Percentiles rank a stretch among this genome's conserved stretches.
phyloP scores from a whole-genome alignment of 371 early-diverging fungal species.

The Rhizopus microsporus region DNA sequence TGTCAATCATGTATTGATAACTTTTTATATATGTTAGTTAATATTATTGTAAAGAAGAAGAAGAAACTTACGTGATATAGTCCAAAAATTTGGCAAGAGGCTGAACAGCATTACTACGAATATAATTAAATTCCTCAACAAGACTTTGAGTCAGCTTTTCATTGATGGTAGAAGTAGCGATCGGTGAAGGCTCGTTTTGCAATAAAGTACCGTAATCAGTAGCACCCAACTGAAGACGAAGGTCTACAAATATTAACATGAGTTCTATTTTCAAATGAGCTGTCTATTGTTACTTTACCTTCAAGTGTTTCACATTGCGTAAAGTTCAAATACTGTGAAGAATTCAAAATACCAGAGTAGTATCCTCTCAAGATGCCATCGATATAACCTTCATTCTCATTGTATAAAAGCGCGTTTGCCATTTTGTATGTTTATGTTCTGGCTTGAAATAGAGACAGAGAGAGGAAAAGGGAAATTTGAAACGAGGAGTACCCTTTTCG shows the following conservation, averaged over 20 bases:
- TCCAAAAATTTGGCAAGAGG: constrained; percentile 91
- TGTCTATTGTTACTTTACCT: constrained; percentile 53
- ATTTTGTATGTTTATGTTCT: constrained; percentile 30
- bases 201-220: constrained; percentile 95
- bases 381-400: constrained; percentile 89
- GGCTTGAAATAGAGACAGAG: background rate
- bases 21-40: constrained; percentile 39
- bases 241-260: constrained; percentile 25
- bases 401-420: constrained; percentile 80
- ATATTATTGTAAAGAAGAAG: constrained; percentile 1
- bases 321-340: constrained; percentile 87
- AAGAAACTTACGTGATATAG: constrained; percentile 84
- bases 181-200: constrained; percentile 95
- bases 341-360: constrained; percentile 82
- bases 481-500: background rate
- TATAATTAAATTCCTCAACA: constrained; percentile 91
- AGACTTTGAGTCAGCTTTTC: constrained; percentile 88
- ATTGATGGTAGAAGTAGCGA: constrained; percentile 90
- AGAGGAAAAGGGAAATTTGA: background rate
- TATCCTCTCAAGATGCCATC: constrained; percentile 97
- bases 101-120: constrained; percentile 82
- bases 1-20: constrained; percentile 99
- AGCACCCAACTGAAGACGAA: constrained; percentile 84
- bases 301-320: constrained; percentile 98
- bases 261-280: background rate